Base-by-base conservation (phyloP, 495 filamentous ascomycete species). In the Lasiosphaeriaceae sp. region DNA sequence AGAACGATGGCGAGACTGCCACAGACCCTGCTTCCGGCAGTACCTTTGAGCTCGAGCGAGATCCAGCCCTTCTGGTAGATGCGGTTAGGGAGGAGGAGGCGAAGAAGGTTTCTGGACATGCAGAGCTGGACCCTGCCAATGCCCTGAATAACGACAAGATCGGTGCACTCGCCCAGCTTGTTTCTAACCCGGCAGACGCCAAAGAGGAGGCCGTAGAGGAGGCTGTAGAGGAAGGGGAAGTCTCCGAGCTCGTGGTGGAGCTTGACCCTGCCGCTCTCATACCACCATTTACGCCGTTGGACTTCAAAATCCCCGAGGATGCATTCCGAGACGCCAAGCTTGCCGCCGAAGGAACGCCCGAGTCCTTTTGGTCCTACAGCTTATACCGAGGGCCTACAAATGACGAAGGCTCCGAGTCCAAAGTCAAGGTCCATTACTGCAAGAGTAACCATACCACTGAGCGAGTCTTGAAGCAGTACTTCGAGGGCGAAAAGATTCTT, bases 381-480 rank as follows among this genome's bases (percentile, higher is more conserved):
- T 64, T 88, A 16, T 90, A 92, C 62, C 77, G 78, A 26, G 76
- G 78, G 4, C 71, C 72, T 0, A 65, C 47, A 11, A 55, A 70
- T 0, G 65, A 71, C 22, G 69, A 67, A n/a, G 52, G 44, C 0
- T 22, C 70, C 69, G 29, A 66, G 71, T 45, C 62, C 12, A 73
- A 68, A 41, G 79, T 89, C 26, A 77, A 74, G 43, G 81, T 96
- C 3, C 86, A 95, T 66, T 95, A 95, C 64, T 93, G 90, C 74
- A 80, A 73, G 50, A 84, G 76, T 45, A 77, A 74, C n/a, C 71
- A 80, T 50, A 83, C 80, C 2, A 85, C 86, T 2, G 88, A 96
- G 65, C 69, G 73, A 11, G 78, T 90, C 2, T 66, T 80, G 44
- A 74, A 86, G 16, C 69, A 85, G 29, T 80, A 88, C 37, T 92